These are phyloP conservation scores for Rhodamnia rubescens DNA, from an alignment of 345 rosid genomes.

Conservation along the genomic window DNA sequence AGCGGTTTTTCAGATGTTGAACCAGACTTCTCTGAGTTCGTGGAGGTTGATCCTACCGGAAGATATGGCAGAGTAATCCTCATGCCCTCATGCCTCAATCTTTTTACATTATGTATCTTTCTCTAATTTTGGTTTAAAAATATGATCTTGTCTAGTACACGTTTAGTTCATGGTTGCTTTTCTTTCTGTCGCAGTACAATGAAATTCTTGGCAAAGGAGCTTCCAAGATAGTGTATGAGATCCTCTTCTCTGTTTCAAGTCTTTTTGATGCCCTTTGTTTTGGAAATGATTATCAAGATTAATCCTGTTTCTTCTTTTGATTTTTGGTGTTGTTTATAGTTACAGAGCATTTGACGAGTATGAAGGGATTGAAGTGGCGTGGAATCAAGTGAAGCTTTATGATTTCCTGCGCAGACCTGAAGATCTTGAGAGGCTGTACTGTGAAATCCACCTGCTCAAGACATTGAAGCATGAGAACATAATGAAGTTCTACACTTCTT, in stretches of 20 bases:
- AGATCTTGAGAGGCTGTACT: constrained; percentile 79
- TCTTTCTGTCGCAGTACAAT: constrained; percentile 47
- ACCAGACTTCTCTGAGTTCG: constrained; percentile 47
- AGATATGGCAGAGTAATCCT: constrained; percentile 87
- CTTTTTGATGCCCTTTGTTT: not conserved
- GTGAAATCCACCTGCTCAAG: constrained; percentile 93
- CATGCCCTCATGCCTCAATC: not conserved
- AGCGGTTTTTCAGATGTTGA: constrained; percentile 13
- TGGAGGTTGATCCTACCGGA: constrained; percentile 96
- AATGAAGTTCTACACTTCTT: constrained; percentile 86
- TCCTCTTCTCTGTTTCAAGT: constrained; percentile 1
- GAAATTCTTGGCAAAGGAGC: constrained; percentile 96
- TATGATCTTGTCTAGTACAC: not conserved
- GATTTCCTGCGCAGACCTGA: constrained; percentile 84
- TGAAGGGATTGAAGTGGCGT: constrained; percentile 90
- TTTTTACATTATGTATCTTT: not conserved
- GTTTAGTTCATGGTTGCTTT: constrained; percentile 1
- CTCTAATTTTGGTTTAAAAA: not conserved
- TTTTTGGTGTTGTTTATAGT: constrained; percentile 16
- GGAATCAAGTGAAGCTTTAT: constrained; percentile 96
- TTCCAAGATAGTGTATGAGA: constrained; percentile 87
- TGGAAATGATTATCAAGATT: not conserved
- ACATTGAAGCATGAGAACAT: constrained; percentile 86
- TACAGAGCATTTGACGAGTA: constrained; percentile 89
- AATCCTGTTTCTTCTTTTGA: not conserved